Conservation (phyloP, 78 protist species). For the Dictyostelium firmibasis region DNA sequence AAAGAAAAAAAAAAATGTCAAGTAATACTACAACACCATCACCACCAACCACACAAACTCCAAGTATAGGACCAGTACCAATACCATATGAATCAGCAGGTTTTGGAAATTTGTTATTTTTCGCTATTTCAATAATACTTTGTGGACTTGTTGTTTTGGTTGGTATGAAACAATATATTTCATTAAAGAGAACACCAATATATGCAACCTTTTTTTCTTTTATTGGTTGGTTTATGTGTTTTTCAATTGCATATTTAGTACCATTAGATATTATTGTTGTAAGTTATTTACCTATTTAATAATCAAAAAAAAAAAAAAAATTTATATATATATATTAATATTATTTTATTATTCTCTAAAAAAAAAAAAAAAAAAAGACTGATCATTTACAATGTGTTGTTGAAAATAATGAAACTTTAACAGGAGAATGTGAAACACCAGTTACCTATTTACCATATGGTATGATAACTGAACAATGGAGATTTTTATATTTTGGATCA, state of each 20-base stretch:
- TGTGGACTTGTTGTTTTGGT: constrained; percentile 31
- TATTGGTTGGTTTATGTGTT: constrained; percentile 77
- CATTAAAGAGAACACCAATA: constrained; percentile 45
- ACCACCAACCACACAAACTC: neutral
- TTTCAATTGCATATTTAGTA: constrained; percentile 61
- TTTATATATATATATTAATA: no score
- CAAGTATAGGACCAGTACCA: neutral
- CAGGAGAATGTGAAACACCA: constrained; percentile 38
- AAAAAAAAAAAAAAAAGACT: neutral
- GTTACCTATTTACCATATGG: constrained; percentile 38
- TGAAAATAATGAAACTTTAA: neutral
- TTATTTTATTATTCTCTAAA: neutral
- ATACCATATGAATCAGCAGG: neutral
- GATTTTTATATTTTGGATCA: constrained; percentile 62
- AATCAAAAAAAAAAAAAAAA: no score
- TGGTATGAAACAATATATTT: constrained; percentile 55
- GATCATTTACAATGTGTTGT: constrained; percentile 36
- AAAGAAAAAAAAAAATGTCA: neutral
- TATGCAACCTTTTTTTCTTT: constrained; percentile 37
- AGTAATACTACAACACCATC: neutral
- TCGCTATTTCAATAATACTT: neutral
- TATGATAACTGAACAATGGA: constrained; percentile 38
- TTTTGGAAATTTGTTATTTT: neutral
- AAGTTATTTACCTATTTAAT: no score
- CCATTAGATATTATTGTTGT: constrained; percentile 68